These are phyloP conservation scores for Backusella parvicylindrica DNA, from an alignment of 192 early-diverging fungal species.

Conservation along the genomic window DNA sequence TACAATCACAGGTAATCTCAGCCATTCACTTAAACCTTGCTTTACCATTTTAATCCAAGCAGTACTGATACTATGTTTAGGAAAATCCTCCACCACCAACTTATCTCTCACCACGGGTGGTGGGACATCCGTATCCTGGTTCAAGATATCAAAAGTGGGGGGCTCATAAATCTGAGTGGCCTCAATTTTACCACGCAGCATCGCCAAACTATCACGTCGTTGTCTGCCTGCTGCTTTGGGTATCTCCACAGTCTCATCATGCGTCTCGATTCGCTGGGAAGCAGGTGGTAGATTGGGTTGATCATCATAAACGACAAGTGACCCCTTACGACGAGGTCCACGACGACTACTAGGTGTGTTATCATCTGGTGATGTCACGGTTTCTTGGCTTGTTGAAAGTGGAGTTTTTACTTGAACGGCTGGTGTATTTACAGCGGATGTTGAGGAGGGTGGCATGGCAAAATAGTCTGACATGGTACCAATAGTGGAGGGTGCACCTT, in stretches of 20 bases:
- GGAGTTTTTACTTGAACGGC: background rate
- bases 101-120: conserved; percentile 56
- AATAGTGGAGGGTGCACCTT: conserved; percentile 13
- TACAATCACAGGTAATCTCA: conserved; percentile 36
- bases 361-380: background rate
- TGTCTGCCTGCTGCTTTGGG: background rate
- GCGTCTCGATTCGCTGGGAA: conserved; percentile 2
- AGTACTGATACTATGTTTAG: conserved; percentile 53
- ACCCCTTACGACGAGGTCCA: conserved; percentile 44
- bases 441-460: background rate
- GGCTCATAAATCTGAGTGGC: conserved; percentile 51
- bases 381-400: background rate
- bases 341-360: conserved; percentile 13
- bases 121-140: conserved; percentile 59
- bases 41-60: conserved; percentile 72
- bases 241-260: background rate
- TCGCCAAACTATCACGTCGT: conserved; percentile 14
- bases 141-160: conserved; percentile 37
- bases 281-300: conserved; percentile 36
- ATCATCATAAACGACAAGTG: conserved; percentile 65
- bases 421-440: background rate
- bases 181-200: conserved; percentile 25
- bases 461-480: conserved; percentile 21
- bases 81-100: conserved; percentile 62
- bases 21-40: conserved; percentile 62